Evolutionary conservation across 768 basidiomycete genomes (phyloP).

Genomic region (Panellus pusillus): DNA sequence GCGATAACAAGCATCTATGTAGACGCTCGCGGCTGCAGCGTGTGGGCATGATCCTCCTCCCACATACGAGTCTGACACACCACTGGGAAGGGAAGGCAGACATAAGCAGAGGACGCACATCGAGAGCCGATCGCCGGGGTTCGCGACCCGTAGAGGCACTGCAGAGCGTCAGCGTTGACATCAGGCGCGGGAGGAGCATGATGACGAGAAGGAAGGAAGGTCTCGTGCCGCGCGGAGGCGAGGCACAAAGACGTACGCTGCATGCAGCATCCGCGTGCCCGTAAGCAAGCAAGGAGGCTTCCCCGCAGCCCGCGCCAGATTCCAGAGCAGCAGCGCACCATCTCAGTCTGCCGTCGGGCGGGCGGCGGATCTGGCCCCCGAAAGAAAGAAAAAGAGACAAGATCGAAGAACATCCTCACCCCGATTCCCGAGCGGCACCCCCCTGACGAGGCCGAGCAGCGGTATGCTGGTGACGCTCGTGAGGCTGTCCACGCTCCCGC

Average conservation of each 20-base stretch:
- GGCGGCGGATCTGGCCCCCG: background rate
- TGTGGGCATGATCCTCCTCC: too few relatives aligned
- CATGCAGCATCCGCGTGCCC: constrained; percentile 15
- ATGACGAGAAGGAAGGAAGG: background rate
- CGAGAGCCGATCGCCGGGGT: constrained; percentile 19
- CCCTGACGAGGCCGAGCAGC: constrained; percentile 44
- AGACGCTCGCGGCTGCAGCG: too few relatives aligned
- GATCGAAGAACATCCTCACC: constrained; percentile 33
- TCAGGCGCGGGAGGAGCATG: background rate
- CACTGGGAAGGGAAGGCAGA: background rate
- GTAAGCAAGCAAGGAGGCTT: too few relatives aligned
- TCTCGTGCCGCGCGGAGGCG: background rate
- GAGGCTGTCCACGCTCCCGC: constrained; percentile 18
- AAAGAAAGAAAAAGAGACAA: background rate
- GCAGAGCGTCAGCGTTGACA: constrained; percentile 2
- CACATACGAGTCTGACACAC: too few relatives aligned
- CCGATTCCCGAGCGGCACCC: constrained; percentile 48
- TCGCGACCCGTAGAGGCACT: constrained; percentile 20
- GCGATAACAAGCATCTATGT: background rate
- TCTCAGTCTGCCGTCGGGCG: background rate
- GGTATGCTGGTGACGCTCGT: constrained; percentile 53
- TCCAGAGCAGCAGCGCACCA: background rate
- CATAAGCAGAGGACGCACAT: constrained; percentile 11
- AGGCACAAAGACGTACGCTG: background rate
- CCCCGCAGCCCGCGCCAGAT: background rate